Evolutionary conservation across 169 alveolate genomes (phyloP).

Genomic region (Besnoitia besnoiti): DNA sequence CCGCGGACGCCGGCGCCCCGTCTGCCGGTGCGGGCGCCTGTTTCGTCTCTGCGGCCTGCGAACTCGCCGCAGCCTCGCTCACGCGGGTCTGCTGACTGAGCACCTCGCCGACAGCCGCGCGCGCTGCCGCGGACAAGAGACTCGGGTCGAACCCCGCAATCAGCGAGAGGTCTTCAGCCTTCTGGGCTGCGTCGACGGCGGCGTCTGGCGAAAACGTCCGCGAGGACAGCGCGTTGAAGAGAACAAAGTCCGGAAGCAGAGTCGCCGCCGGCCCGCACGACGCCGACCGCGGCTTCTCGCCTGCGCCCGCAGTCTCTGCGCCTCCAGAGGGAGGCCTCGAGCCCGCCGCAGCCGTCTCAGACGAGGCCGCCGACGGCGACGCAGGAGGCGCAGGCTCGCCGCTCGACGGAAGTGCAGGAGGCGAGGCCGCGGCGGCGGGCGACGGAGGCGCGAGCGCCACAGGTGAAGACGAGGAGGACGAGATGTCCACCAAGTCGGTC

Average conservation of each 20-base stretch:
- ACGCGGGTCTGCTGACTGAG: neutral
- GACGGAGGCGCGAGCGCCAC: neutral
- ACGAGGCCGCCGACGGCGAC: neutral
- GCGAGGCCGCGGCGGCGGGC: slow-evolving; percentile 35
- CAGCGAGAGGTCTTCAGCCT: neutral
- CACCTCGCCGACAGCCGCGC: neutral
- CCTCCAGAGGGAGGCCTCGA: neutral
- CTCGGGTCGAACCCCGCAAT: neutral
- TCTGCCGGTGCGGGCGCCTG: too few species aligned
- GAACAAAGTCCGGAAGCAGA: neutral
- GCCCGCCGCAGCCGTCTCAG: neutral
- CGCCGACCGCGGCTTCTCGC: neutral
- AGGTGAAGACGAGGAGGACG: neutral
- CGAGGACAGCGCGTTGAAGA: neutral
- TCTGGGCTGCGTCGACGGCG: neutral
- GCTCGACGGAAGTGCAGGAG: neutral
- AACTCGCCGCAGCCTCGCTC: neutral
- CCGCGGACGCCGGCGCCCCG: too few species aligned
- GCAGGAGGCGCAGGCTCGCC: too few species aligned
- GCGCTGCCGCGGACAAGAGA: neutral
- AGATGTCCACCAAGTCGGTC: slow-evolving; percentile 17
- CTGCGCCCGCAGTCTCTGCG: neutral
- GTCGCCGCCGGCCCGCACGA: neutral
- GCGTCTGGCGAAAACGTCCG: neutral
- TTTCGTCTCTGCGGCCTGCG: too few species aligned